These are phyloP conservation scores for Penicillium subrubescens DNA, from an alignment of 495 filamentous ascomycete species.

Conservation along the genomic window DNA sequence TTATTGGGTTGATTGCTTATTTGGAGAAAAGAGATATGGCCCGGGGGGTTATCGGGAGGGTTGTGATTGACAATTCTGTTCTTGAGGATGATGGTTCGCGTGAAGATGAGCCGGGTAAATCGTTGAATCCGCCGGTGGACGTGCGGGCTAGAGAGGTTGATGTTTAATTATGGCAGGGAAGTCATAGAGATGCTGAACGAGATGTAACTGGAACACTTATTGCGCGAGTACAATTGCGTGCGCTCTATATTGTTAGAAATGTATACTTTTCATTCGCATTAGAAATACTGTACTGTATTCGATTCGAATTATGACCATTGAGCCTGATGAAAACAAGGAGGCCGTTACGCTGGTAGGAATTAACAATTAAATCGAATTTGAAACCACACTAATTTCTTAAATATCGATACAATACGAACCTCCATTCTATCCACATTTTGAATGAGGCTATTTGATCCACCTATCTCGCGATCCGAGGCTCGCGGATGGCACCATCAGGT, in stretches of 20 bases:
- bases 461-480: background rate
- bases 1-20: slow-evolving; percentile 33
- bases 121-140: background rate
- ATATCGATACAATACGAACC: too few relatives aligned
- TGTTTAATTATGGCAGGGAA: background rate
- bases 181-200: background rate
- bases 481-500: background rate
- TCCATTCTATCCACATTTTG: background rate
- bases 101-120: slow-evolving; percentile 1
- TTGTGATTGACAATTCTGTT: slow-evolving; percentile 1
- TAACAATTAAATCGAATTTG: background rate
- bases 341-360: too few relatives aligned
- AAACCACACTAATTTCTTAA: background rate
- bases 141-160: slow-evolving; percentile 3
- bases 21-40: slow-evolving; percentile 34
- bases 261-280: too few relatives aligned
- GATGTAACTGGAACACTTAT: background rate
- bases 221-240: too few relatives aligned
- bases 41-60: slow-evolving; percentile 27
- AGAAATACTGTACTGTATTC: too few relatives aligned
- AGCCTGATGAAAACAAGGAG: too few relatives aligned
- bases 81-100: slow-evolving; percentile 1
- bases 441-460: slow-evolving; percentile 3
- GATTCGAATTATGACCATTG: too few relatives aligned
- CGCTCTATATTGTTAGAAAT: too few relatives aligned